Conservation (phyloP, 139 green algal species). For the Raphidocelis subcapitata region DNA sequence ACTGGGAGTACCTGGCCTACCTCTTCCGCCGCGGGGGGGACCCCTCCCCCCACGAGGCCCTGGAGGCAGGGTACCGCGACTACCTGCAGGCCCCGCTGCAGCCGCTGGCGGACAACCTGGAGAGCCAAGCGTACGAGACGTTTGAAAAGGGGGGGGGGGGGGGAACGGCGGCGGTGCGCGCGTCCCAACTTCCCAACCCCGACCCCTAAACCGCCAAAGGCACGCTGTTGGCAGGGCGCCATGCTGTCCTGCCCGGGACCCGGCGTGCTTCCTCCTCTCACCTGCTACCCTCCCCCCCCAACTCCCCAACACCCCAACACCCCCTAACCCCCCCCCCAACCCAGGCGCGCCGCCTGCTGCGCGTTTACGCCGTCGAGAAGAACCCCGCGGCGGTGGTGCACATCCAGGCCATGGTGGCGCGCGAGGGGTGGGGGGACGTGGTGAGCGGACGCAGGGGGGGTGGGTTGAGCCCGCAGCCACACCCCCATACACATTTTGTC, state of each 20-base stretch:
- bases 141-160: too few species aligned
- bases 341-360: slow-evolving; percentile 42
- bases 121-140: slow-evolving; percentile 94
- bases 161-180: too few species aligned
- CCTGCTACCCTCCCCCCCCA: too few species aligned
- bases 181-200: too few species aligned
- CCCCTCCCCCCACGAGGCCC: slow-evolving; percentile 27
- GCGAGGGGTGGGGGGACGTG: slow-evolving; percentile 61
- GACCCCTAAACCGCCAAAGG: too few species aligned
- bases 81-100: slow-evolving; percentile 36
- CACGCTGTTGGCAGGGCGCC: too few species aligned
- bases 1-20: slow-evolving; percentile 95
- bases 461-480: too few species aligned
- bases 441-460: not conserved
- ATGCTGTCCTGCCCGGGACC: too few species aligned
- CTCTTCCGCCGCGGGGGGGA: slow-evolving; percentile 70
- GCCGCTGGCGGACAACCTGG: slow-evolving; percentile 98
- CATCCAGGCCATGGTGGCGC: slow-evolving; percentile 73
- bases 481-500: too few species aligned
- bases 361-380: slow-evolving; percentile 97
- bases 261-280: too few species aligned
- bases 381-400: slow-evolving; percentile 96
- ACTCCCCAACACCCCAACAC: too few species aligned
- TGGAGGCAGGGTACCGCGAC: slow-evolving; percentile 10
- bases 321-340: slow-evolving; percentile 59